These are phyloP conservation scores for Hypoxylon sp. DNA, from an alignment of 2,329 filamentous ascomycete genomes.

Conservation along the genomic window DNA sequence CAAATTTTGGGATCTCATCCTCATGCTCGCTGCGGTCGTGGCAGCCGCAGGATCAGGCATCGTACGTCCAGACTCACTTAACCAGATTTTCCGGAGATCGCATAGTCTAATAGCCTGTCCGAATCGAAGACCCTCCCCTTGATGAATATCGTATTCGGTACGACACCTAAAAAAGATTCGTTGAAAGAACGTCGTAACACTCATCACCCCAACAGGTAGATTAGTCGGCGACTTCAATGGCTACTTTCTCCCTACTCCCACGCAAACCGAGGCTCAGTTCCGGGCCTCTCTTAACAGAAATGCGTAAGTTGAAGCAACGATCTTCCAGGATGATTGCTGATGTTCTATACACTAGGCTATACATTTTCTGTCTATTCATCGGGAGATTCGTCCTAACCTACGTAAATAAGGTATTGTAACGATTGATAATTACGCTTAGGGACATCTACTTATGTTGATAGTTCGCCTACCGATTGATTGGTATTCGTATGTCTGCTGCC, in stretches of 20 bases:
- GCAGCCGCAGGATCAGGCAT: constrained; percentile 66
- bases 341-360: constrained; percentile 61
- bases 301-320: constrained; percentile 53
- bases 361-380: constrained; percentile 78
- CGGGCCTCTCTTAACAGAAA: constrained; percentile 57
- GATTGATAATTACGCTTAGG: background rate
- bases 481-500: constrained; percentile 70
- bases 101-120: constrained; percentile 14
- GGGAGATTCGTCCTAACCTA: constrained; percentile 74
- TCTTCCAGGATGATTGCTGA: constrained; percentile 22
- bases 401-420: constrained; percentile 63
- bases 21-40: constrained; percentile 61
- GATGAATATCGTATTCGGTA: constrained; percentile 71
- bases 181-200: constrained; percentile 20
- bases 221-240: constrained; percentile 63
- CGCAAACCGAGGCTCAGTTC: constrained; percentile 56
- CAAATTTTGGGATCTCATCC: constrained; percentile 63
- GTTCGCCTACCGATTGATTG: constrained; percentile 72
- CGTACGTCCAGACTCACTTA: constrained; percentile 45
- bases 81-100: constrained; percentile 2
- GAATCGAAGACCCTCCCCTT: constrained; percentile 63
- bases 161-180: constrained; percentile 11
- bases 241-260: constrained; percentile 55
- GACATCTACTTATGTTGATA: constrained; percentile 46
- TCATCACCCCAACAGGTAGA: constrained; percentile 50